phyloP scores from a whole-genome alignment of 345 rosid genomes.

The Arabis hirsuta region DNA sequence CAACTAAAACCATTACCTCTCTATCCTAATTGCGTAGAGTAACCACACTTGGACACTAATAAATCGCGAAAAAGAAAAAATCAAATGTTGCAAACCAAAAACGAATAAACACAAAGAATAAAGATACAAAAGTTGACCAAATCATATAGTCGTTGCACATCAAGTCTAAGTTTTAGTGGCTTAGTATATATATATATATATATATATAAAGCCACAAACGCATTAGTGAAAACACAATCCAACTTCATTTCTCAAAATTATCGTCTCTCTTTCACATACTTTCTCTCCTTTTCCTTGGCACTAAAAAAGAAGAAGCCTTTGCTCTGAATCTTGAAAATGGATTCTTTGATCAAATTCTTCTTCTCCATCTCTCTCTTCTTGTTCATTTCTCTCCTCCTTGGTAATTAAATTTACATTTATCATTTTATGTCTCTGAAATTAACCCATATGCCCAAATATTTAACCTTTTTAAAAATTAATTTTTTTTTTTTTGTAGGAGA shows the following conservation, averaged over 20 bases:
- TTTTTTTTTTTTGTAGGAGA: slow-evolving; percentile 27
- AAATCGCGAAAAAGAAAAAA: not conserved
- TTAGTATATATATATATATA: slow-evolving; percentile 30
- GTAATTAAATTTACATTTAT: slow-evolving; percentile 9
- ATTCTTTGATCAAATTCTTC: slow-evolving; percentile 36
- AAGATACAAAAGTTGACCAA: slow-evolving; percentile 36
- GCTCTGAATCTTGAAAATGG: slow-evolving; percentile 43
- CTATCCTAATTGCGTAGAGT: not conserved
- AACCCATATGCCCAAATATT: not conserved
- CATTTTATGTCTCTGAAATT: not conserved
- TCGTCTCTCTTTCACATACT: slow-evolving; percentile 5
- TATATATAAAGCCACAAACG: slow-evolving; percentile 30
- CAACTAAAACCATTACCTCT: not conserved
- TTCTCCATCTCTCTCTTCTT: slow-evolving; percentile 27
- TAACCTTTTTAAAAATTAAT: too few relatives aligned
- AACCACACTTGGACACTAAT: slow-evolving; percentile 5
- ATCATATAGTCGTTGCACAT: slow-evolving; percentile 13
- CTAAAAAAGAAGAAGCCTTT: slow-evolving; percentile 10
- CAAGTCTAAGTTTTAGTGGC: slow-evolving; percentile 18
- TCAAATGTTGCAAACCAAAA: slow-evolving; percentile 5
- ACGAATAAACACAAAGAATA: slow-evolving; percentile 19
- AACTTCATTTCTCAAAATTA: slow-evolving; percentile 16
- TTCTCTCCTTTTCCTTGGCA: slow-evolving; percentile 8
- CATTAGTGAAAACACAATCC: slow-evolving; percentile 23
- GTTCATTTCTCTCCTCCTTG: slow-evolving; percentile 16